Conservation (phyloP, 2,329 filamentous ascomycete genomes). For the Thielaviopsis euricoi region DNA sequence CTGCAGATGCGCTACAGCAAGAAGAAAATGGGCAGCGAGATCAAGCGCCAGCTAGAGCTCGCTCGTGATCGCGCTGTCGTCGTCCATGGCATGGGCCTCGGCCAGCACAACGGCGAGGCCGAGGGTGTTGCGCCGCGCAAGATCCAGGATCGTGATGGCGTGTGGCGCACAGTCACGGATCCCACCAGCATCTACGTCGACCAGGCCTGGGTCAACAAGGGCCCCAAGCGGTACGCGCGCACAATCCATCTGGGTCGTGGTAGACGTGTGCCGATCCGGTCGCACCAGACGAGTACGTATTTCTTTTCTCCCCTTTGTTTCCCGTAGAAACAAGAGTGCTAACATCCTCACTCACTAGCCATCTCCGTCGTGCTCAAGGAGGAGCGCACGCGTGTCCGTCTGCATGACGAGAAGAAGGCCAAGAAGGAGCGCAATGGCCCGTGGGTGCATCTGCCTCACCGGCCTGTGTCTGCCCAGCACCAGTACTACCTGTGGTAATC, state of each 20-base stretch:
- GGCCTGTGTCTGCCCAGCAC: conserved; percentile 66
- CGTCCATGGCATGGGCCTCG: conserved; percentile 69
- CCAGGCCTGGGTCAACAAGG: conserved; percentile 81
- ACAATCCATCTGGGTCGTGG: conserved; percentile 65
- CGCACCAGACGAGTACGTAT: conserved; percentile 58
- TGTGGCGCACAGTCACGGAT: conserved; percentile 53
- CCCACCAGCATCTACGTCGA: conserved; percentile 77
- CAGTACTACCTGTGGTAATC: conserved; percentile 82
- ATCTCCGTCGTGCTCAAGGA: conserved; percentile 79
- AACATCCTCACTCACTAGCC: conserved; percentile 28
- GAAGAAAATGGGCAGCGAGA: conserved; percentile 77
- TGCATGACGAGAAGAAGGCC: conserved; percentile 60
- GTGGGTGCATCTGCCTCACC: conserved; percentile 78
- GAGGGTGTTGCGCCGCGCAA: conserved; percentile 19
- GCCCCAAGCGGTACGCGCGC: conserved; percentile 38
- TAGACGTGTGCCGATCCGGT: conserved; percentile 47
- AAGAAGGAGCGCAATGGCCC: conserved; percentile 61
- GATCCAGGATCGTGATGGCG: conserved; percentile 61
- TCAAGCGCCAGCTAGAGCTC: conserved; percentile 62
- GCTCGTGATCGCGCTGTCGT: conserved; percentile 71
- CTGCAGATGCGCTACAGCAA: conserved; percentile 89
- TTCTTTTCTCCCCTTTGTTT: neutral
- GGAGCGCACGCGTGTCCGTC: conserved; percentile 72
- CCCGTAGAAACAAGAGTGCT: neutral
- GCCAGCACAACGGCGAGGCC: conserved; percentile 22